A percentile compares a stretch with the other conserved stretches of the same genome.
phyloP scores from a whole-genome alignment of 2,329 filamentous ascomycete genomes.

The Trichoderma pleuroti region DNA sequence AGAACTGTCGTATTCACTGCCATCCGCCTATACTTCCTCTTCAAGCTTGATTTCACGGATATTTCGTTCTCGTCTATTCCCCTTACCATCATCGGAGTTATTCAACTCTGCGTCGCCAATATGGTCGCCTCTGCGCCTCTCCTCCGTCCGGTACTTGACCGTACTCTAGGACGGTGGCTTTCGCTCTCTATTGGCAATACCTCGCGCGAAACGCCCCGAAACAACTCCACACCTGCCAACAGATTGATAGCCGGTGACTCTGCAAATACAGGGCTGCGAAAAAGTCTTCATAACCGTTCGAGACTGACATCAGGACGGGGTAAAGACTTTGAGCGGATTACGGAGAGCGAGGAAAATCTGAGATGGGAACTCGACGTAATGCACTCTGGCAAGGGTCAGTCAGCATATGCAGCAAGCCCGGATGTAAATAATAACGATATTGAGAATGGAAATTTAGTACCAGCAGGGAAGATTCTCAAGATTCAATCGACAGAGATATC shows the following conservation, averaged over 20 bases:
- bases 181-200: not conserved
- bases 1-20: conserved; percentile 22
- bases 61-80: conserved; percentile 20
- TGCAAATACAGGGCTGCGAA: not conserved
- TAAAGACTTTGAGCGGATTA: conserved; percentile 20
- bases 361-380: conserved; percentile 23
- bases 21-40: conserved; percentile 22
- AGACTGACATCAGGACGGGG: not conserved
- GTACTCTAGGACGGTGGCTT: conserved; percentile 17
- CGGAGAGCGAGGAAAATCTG: conserved; percentile 24
- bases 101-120: conserved; percentile 23
- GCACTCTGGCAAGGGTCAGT: conserved; percentile 16
- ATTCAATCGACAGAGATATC: too few species aligned
- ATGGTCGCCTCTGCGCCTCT: conserved; percentile 23
- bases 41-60: conserved; percentile 22
- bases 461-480: too few species aligned
- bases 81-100: conserved; percentile 18
- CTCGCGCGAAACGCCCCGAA: not conserved
- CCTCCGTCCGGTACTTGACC: conserved; percentile 23
- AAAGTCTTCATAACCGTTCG: not conserved
- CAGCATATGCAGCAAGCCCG: not conserved
- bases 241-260: not conserved
- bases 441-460: too few species aligned
- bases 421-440: too few species aligned
- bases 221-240: not conserved